A percentile compares a stretch with the other conserved stretches of the same genome.
These are phyloP conservation scores for Epichloe sylvatica DNA, from an alignment of 2,329 filamentous ascomycete genomes.

Conservation along the genomic window DNA sequence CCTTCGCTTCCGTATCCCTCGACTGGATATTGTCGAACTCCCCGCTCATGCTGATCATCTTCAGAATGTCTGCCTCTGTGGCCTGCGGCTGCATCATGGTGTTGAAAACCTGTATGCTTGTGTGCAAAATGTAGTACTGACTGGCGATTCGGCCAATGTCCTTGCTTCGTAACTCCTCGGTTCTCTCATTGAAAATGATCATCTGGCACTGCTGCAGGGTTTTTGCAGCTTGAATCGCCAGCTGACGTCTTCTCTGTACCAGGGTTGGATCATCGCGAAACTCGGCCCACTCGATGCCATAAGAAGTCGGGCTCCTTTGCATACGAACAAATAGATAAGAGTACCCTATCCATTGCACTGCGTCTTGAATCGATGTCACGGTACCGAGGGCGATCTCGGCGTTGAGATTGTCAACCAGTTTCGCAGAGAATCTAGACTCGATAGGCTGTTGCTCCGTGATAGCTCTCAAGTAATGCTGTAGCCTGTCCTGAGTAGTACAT, in stretches of 20 bases:
- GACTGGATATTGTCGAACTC: conserved; percentile 97
- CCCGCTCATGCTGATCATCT: conserved; percentile 94
- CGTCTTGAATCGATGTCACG: conserved; percentile 85
- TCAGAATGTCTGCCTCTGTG: conserved; percentile 81
- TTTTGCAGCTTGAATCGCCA: conserved; percentile 78
- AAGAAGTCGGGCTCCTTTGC: conserved; percentile 78
- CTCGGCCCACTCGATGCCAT: conserved; percentile 92
- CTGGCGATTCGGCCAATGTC: conserved; percentile 94
- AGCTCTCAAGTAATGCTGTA: conserved; percentile 79
- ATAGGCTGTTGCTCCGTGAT: conserved; percentile 95
- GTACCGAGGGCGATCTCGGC: conserved; percentile 89
- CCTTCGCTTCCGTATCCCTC: conserved; percentile 77
- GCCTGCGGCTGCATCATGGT: conserved; percentile 76
- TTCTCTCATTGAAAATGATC: conserved; percentile 95
- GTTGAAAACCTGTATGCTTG: conserved; percentile 93
- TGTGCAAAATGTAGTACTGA: conserved; percentile 90
- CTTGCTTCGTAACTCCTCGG: conserved; percentile 84
- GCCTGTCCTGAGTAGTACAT: conserved; percentile 86
- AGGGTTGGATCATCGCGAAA: conserved; percentile 76
- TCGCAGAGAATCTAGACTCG: conserved; percentile 88
- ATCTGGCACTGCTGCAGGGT: conserved; percentile 89
- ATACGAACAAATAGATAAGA: conserved; percentile 96
- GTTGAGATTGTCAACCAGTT: conserved; percentile 91
- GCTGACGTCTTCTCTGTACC: conserved; percentile 68
- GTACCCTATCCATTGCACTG: conserved; percentile 94